Base-by-base conservation (phyloP, 108 stramenopile genomes). In the Nannochloropsis gaditana region DNA sequence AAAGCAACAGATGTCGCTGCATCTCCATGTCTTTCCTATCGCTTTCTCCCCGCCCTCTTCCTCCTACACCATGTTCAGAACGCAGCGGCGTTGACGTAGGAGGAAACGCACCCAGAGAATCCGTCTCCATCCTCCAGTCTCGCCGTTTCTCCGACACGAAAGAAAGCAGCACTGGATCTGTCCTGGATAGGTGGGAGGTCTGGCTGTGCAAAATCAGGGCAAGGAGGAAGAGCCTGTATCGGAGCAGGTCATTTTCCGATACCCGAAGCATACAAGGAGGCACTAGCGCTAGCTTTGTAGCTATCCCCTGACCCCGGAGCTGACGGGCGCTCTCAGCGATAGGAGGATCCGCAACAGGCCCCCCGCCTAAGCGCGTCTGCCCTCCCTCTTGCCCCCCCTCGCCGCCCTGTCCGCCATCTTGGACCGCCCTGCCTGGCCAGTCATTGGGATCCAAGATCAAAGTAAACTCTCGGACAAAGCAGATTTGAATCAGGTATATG, bases 131-230 rank as follows among this genome's bases (percentile, higher is more conserved):
- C 31, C 31, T 31, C 31, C 31, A 31, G 19, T 73, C 59, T n/a
- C 59, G 15, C 19, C 59, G 59, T 73, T 73, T n/a, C 59, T 73
- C 59, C n/a, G 15, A n/a, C 19, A 73, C n/a, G n/a, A 73, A 73
- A 15, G 59, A 73, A 15, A 73, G n/a, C 4, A 73, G 59, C 59
- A 73, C 19, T 2, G 59, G 59, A n/a, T 73, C 59, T n/a, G 59
- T 73, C 59, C n/a, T 73, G 59, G 59, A 15, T 15, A 73, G n/a
- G n/a, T 73, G 59, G 19, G 59, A 73, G 19, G 59, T 73, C 59
- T 73, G 59, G 59, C 59, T 73, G 59, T 73, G 59, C 59, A 73
- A 73, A n/a, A 73, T 73, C 59, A 15, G n/a, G n/a, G 59, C 59
- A 15, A 73, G n/a, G 3, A 73, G n/a, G n/a, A 73, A 73, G 19